Conservation (phyloP, 352 stramenopile genomes). For the Phytophthora citrophthora region DNA sequence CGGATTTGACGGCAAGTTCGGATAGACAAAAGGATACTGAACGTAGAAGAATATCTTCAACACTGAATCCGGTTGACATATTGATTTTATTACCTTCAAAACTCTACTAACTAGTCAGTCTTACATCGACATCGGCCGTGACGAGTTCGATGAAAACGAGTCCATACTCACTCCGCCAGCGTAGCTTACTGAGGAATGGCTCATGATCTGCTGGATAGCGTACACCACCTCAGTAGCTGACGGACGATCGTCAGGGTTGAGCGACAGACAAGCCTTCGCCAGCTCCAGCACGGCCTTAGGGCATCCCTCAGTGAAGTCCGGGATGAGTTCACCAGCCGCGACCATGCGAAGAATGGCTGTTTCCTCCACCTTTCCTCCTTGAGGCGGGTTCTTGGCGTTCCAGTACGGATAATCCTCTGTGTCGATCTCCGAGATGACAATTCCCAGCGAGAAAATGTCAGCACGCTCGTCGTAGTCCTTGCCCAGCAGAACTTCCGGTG, state of each 20-base stretch:
- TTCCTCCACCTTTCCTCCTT: conserved; percentile 56
- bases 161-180: conserved; percentile 12
- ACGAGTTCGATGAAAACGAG: conserved; percentile 32
- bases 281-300: conserved; percentile 54
- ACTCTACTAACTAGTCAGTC: conserved; percentile 14
- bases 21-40: conserved; percentile 36
- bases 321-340: conserved; percentile 56
- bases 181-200: conserved; percentile 29
- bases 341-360: conserved; percentile 70
- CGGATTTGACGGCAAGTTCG: conserved; percentile 97
- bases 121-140: conserved; percentile 28
- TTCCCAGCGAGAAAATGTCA: conserved; percentile 62
- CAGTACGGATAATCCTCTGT: conserved; percentile 72
- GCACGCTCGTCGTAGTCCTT: conserved; percentile 62
- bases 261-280: conserved; percentile 51
- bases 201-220: conserved; percentile 54
- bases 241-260: conserved; percentile 66
- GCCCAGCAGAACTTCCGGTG: conserved; percentile 64
- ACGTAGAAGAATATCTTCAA: conserved; percentile 1
- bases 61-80: conserved; percentile 14
- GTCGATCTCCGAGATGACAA: conserved; percentile 64
- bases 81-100: conserved; percentile 25
- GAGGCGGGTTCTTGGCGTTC: conserved; percentile 55
- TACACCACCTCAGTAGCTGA: conserved; percentile 67
- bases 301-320: conserved; percentile 59